phyloP scores from a whole-genome alignment of 2,329 filamentous ascomycete species.

The Fusarium bactridioides region DNA sequence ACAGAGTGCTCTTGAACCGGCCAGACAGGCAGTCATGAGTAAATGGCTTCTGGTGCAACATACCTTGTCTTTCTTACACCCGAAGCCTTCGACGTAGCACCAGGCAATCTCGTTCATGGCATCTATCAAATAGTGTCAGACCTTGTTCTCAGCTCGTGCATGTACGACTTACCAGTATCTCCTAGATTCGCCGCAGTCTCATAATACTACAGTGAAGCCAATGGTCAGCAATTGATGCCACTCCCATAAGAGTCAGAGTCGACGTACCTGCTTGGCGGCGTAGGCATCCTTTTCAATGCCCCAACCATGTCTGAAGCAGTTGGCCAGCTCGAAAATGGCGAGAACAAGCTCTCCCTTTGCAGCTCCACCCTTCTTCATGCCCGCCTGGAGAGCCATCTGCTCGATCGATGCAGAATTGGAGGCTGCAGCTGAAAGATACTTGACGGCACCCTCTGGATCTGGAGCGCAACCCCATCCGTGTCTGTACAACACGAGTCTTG shows the following conservation, averaged over 20 bases:
- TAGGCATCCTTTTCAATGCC: slow-evolving; percentile 85
- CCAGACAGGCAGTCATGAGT: slow-evolving; percentile 2
- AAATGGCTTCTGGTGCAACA: slow-evolving; percentile 49
- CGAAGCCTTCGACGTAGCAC: slow-evolving; percentile 97
- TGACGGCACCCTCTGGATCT: slow-evolving; percentile 76
- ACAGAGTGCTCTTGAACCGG: slow-evolving; percentile 2
- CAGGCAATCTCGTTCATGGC: slow-evolving; percentile 97
- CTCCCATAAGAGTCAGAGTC: not conserved
- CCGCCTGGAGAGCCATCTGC: slow-evolving; percentile 82
- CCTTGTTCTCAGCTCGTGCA: not conserved
- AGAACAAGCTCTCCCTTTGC: slow-evolving; percentile 96
- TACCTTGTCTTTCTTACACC: slow-evolving; percentile 98
- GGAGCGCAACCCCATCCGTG: slow-evolving; percentile 91
- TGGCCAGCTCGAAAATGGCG: slow-evolving; percentile 93
- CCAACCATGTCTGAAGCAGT: slow-evolving; percentile 95
- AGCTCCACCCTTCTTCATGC: slow-evolving; percentile 89
- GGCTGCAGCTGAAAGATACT: slow-evolving; percentile 86
- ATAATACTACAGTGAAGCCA: slow-evolving; percentile 73
- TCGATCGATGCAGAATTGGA: slow-evolving; percentile 90
- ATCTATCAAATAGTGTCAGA: slow-evolving; percentile 59
- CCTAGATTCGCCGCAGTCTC: slow-evolving; percentile 97
- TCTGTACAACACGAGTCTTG: slow-evolving; percentile 53
- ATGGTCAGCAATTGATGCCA: slow-evolving; percentile 10
- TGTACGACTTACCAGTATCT: slow-evolving; percentile 70
- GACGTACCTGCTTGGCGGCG: slow-evolving; percentile 74